These are phyloP conservation scores for Eucalyptus caleyi DNA, from an alignment of 345 rosid species.

Conservation along the genomic window DNA sequence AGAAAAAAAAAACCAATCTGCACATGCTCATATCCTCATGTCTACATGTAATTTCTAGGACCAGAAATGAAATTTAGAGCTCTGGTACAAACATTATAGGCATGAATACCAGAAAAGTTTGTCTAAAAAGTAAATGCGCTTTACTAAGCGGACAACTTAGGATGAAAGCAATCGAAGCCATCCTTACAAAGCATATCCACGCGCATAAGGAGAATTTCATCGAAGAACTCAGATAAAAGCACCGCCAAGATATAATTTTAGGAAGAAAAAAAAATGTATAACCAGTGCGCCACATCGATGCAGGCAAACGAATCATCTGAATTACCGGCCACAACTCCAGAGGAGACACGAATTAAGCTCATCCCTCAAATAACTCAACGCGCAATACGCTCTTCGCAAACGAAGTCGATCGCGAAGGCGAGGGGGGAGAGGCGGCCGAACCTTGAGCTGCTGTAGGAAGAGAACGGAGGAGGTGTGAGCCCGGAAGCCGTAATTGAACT, in stretches of 20 bases:
- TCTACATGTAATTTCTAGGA: not conserved
- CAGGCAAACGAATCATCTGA: not conserved
- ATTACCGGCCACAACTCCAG: not conserved
- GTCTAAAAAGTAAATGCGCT: not conserved
- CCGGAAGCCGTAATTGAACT: constrained; percentile 76
- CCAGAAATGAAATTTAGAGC: not conserved
- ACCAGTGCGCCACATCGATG: not conserved
- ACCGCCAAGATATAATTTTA: not conserved
- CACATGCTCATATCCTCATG: not conserved
- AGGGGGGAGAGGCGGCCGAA: not conserved
- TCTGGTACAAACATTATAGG: not conserved
- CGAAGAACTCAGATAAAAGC: not conserved
- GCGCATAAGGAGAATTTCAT: not conserved
- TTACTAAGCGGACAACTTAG: not conserved
- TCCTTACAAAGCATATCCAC: not conserved
- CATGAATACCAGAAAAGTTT: not conserved
- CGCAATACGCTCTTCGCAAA: not conserved
- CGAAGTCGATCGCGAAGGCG: not conserved
- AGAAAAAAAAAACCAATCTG: not conserved
- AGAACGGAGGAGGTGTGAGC: constrained; percentile 77
- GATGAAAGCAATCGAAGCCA: not conserved
- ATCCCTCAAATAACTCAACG: not conserved
- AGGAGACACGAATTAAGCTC: not conserved
- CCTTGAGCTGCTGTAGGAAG: constrained; percentile 97
- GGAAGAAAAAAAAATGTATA: not conserved